Base-by-base conservation (phyloP, 2,329 filamentous ascomycete species). In the Seiridium cupressi region DNA sequence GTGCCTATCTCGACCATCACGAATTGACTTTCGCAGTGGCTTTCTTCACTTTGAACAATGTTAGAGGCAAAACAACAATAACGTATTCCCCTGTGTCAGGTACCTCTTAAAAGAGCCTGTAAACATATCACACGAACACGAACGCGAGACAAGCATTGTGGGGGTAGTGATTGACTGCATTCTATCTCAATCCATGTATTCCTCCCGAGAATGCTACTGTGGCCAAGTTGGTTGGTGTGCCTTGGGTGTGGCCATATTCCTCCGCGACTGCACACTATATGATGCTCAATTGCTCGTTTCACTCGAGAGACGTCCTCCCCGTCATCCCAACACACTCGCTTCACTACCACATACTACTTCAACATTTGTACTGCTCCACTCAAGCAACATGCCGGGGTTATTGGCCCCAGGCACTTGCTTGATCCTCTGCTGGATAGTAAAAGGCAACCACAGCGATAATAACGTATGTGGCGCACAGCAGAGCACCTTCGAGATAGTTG, bases 401-500 rank as follows among this genome's bases (percentile, higher is more conserved):
- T 32, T 63, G 65, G 51, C 70, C 72, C 66, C 65, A 66, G 10
- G 64, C 55, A 60, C 79, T 85, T 4, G 80, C 78, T 11, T 86
- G 77, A 3, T 72, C 66, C 2, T 74, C 77, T 42, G 78, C 76
- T 0, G 88, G 88, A 62, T 89, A 90, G 69, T 87, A 90, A 68
- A 88, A 89, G 0, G 88, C 86, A 6, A 86, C 84, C 1, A 89
- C 79, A 1, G 80, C 81, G 64, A 90, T 90, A 61, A 90, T 90
- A 55, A 90, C 76, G 69, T 90, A 90, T 3, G 86, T 85, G 1
- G 87, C 83, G 64, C 86, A 87, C 35, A 91, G 73, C 47, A 91
- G 72, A 1, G 88, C 88, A 11, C 92, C 92, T 76, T 96, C 92
- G 10, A 96, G 84, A 68, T 95, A 96, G 71, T 96, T 96, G 72